Percentiles rank a stretch among this genome's conserved stretches.
phyloP scores from a whole-genome alignment of 306 rosid species.

The Hippophae tibetana region DNA sequence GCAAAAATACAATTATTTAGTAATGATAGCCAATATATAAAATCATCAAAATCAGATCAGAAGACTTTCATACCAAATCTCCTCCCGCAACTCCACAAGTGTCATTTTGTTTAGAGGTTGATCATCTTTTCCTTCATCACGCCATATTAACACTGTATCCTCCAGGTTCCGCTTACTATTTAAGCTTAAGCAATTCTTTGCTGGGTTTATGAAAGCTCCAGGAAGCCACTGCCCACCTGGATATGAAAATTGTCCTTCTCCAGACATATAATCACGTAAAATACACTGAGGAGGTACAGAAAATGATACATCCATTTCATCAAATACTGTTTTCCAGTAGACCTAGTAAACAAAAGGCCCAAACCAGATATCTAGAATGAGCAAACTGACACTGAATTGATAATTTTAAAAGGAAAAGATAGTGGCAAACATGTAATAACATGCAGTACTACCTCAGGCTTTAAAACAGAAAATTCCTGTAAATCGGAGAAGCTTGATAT shows the following conservation, averaged over 20 bases:
- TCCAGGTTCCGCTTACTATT: slow-evolving; percentile 49
- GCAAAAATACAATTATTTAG: too few relatives aligned
- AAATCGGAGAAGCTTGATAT: slow-evolving; percentile 64
- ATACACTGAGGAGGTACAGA: slow-evolving; percentile 60
- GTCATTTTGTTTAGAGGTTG: slow-evolving; percentile 57
- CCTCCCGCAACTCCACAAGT: slow-evolving; percentile 47
- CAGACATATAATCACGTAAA: slow-evolving; percentile 32
- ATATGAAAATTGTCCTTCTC: slow-evolving; percentile 25
- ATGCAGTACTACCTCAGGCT: slow-evolving; percentile 48
- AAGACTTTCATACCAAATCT: slow-evolving; percentile 65
- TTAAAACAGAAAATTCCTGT: slow-evolving; percentile 70
- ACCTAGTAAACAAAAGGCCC: slow-evolving; percentile 36
- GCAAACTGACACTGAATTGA: slow-evolving; percentile 5
- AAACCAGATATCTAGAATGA: slow-evolving; percentile 12
- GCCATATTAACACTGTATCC: slow-evolving; percentile 67
- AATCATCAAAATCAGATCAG: slow-evolving; percentile 4
- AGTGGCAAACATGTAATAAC: slow-evolving; percentile 1
- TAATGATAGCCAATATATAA: neutral
- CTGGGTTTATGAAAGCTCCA: slow-evolving; percentile 73
- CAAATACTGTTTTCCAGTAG: slow-evolving; percentile 64
- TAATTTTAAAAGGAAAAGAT: slow-evolving; percentile 2
- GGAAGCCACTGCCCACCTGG: slow-evolving; percentile 90
- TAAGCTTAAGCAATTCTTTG: slow-evolving; percentile 55
- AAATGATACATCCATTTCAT: slow-evolving; percentile 59
- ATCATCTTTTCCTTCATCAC: slow-evolving; percentile 63